Percentiles rank a stretch among this genome's conserved stretches.
phyloP scores from a whole-genome alignment of 1,284 basidiomycete species.

The Anthracocystis walkeri region DNA sequence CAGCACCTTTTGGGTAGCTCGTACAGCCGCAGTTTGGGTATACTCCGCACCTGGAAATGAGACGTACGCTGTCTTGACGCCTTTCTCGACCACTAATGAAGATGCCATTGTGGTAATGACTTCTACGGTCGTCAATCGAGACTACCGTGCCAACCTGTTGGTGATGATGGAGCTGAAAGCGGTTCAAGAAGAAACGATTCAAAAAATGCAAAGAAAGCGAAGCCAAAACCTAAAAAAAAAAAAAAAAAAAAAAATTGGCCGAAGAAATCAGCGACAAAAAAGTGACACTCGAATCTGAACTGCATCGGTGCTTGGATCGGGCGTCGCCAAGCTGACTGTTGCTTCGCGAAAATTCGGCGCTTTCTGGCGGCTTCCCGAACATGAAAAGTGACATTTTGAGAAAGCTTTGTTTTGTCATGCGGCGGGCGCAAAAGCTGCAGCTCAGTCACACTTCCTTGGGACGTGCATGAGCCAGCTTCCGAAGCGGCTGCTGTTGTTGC shows the following conservation, averaged over 20 bases:
- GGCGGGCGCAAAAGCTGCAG: constrained; percentile 11
- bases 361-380: constrained; percentile 19
- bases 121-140: background rate
- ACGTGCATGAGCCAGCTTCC: background rate
- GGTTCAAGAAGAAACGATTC: background rate
- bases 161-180: constrained; percentile 1
- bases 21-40: constrained; percentile 57
- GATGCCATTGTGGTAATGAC: background rate
- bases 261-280: constrained; percentile 16
- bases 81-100: background rate
- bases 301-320: constrained; percentile 16
- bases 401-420: constrained; percentile 12
- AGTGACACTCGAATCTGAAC: background rate
- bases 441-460: background rate
- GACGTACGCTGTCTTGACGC: constrained; percentile 39
- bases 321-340: background rate
- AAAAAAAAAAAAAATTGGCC: constrained; percentile 13
- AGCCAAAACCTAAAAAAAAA: constrained; percentile 6
- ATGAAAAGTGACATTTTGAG: background rate
- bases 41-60: constrained; percentile 65
- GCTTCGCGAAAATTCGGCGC: constrained; percentile 36
- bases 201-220: background rate
- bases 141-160: background rate
- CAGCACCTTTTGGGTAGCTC: constrained; percentile 48
- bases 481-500: too few species aligned